Evolutionary conservation across 192 early-diverging fungal genomes (phyloP), one percentile per base, ranked within the genome.

Genomic region (Physocladia obscura): DNA sequence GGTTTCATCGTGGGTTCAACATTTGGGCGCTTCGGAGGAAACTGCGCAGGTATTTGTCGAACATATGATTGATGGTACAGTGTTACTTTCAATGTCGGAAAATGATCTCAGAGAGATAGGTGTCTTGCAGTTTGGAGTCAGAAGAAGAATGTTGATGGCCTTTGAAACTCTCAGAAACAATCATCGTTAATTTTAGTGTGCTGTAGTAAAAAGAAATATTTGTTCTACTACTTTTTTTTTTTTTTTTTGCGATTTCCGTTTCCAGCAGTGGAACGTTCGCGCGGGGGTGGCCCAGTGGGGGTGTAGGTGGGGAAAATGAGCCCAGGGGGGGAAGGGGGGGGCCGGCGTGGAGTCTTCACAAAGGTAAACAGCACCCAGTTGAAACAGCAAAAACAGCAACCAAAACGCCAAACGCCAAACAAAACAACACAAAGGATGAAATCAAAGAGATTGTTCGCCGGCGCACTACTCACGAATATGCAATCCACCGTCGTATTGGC

Each of bases 301-400:
- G 93, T 86, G 81, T 90, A 93, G 63, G 88, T 98, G 59, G 96
- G 96, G 84, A 82, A 85, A 74, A 95, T 95, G 93, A 82, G 96
- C 39, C 90, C 90, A 26, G 96, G 95, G 82, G 83, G 97, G 39
- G 85, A 94, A 74, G 96, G 95, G 75, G 80, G 94, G 30, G 90
- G 93, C 81, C 84, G 88, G 22, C 79, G 85, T 47, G 85, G 85
- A 15, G 71, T 97, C 40, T 98, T 98, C 74, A 82, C 80, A 38
- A 88, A 90, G 77, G 91, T 89, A 63, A 51, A 74, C 13, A 11
- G 4, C 11, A 55, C 11, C 44, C 44, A 47, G n/a, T 21, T 21
- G 44, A 13, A 21, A 13, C 11, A 44, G 40, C 11, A 19, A 19
- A 44, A 19, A 44, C 27, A 8, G 11, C 8, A 54, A 54, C 15